Evolutionary conservation across 2,329 filamentous ascomycete genomes (phyloP).

Genomic region (Paecilomyces sp.): DNA sequence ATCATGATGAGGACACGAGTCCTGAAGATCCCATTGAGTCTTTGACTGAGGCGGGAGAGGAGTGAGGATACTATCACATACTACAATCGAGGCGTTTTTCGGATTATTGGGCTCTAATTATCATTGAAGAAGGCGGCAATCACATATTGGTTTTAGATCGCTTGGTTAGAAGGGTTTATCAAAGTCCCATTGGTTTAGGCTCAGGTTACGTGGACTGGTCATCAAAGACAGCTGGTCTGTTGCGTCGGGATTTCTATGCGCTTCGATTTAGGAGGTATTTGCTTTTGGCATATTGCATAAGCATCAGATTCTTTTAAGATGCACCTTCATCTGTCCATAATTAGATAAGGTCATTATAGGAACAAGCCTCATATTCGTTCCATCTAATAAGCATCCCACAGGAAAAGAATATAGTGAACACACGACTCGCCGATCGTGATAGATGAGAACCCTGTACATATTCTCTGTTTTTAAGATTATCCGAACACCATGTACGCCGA

Average conservation of each 20-base stretch:
- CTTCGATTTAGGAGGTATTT: background rate
- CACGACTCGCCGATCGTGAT: slow-evolving; percentile 3
- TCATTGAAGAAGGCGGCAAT: background rate
- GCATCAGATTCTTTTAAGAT: background rate
- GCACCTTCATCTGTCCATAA: background rate
- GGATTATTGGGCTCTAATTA: background rate
- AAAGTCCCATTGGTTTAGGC: background rate
- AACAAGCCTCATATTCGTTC: background rate
- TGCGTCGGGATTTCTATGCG: background rate
- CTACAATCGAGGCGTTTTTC: background rate
- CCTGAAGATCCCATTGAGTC: background rate
- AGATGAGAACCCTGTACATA: slow-evolving; percentile 1
- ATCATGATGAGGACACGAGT: background rate
- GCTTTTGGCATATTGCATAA: background rate
- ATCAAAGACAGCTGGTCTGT: background rate
- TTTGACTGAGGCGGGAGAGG: background rate
- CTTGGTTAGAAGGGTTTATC: background rate
- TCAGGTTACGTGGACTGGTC: background rate
- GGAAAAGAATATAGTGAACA: slow-evolving; percentile 14
- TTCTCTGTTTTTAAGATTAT: background rate
- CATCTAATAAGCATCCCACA: background rate
- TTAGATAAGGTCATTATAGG: background rate
- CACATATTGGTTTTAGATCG: background rate
- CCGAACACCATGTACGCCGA: slow-evolving; percentile 1
- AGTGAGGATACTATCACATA: background rate